Conservation (phyloP, 1,284 basidiomycete genomes). For the Ceratobasidium papillatum region DNA sequence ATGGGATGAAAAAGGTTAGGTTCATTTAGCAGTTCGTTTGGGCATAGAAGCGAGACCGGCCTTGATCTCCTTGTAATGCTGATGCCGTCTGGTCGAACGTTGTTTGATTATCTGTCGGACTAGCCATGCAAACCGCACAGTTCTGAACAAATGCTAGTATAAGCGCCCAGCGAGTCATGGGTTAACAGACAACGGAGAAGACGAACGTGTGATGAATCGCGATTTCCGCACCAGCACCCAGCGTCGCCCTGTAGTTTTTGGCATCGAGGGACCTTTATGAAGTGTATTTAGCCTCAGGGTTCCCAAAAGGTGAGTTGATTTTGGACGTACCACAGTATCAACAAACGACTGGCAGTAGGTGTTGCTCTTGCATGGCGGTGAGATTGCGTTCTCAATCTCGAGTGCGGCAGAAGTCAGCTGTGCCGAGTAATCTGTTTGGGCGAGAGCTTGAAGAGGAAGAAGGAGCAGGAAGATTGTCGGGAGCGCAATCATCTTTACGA, state of each 20-base stretch:
- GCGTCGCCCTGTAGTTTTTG: slow-evolving; percentile 20
- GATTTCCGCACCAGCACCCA: slow-evolving; percentile 37
- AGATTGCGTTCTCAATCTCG: slow-evolving; percentile 21
- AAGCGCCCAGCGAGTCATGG: not conserved
- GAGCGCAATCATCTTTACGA: not conserved
- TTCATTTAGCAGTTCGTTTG: too few relatives aligned
- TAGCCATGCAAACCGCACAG: slow-evolving; percentile 36
- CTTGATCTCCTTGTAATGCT: slow-evolving; percentile 7
- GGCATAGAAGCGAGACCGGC: not conserved
- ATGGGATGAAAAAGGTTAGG: not conserved
- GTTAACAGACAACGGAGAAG: not conserved
- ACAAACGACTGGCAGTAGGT: not conserved
- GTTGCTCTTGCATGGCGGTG: not conserved
- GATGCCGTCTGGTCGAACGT: slow-evolving; percentile 21
- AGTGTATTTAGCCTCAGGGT: not conserved
- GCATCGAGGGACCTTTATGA: slow-evolving; percentile 27
- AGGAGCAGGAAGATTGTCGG: slow-evolving; percentile 12
- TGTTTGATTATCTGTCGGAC: slow-evolving; percentile 11
- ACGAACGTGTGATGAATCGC: slow-evolving; percentile 31
- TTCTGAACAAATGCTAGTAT: not conserved
- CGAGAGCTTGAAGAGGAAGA: not conserved
- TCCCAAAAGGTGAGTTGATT: not conserved
- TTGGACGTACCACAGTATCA: slow-evolving; percentile 9
- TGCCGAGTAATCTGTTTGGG: slow-evolving; percentile 1
- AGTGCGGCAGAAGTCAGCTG: slow-evolving; percentile 24